Percentiles rank a stretch among this genome's conserved stretches.
Evolutionary conservation across 495 filamentous ascomycete species (phyloP).

Genomic region (Penicillium cataractarum): DNA sequence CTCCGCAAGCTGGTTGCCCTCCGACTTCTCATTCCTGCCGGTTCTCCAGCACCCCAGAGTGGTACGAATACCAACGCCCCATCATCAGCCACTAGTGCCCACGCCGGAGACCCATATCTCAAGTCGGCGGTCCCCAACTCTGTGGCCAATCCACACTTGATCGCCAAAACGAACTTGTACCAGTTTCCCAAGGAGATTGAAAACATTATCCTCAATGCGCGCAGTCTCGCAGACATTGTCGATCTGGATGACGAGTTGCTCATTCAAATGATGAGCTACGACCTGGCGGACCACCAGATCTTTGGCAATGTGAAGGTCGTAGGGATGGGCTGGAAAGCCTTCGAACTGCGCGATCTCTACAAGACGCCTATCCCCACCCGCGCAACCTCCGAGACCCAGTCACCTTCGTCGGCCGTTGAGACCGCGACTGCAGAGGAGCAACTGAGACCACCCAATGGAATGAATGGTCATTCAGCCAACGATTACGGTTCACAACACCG

Average conservation of each 20-base stretch:
- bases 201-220: constrained; percentile 24
- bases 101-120: background rate
- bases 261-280: constrained; percentile 35
- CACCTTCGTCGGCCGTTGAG: constrained; percentile 9
- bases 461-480: background rate
- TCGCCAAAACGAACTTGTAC: background rate
- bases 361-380: constrained; percentile 22
- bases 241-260: constrained; percentile 43
- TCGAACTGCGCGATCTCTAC: constrained; percentile 43
- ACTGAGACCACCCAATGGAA: background rate
- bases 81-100: background rate
- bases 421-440: constrained; percentile 3
- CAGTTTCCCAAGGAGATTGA: constrained; percentile 7
- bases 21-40: constrained; percentile 47
- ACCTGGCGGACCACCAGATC: constrained; percentile 39
- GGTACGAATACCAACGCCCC: background rate
- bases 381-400: constrained; percentile 18
- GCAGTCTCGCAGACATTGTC: constrained; percentile 37
- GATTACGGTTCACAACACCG: background rate
- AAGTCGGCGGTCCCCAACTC: background rate
- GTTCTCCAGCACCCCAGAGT: constrained; percentile 17
- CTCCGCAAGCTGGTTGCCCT: constrained; percentile 49
- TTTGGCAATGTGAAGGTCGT: constrained; percentile 42
- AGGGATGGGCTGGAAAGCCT: constrained; percentile 46
- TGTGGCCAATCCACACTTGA: background rate